Conservation (phyloP, 176 grass and related monocot genomes). For the Ensete glaucum region DNA sequence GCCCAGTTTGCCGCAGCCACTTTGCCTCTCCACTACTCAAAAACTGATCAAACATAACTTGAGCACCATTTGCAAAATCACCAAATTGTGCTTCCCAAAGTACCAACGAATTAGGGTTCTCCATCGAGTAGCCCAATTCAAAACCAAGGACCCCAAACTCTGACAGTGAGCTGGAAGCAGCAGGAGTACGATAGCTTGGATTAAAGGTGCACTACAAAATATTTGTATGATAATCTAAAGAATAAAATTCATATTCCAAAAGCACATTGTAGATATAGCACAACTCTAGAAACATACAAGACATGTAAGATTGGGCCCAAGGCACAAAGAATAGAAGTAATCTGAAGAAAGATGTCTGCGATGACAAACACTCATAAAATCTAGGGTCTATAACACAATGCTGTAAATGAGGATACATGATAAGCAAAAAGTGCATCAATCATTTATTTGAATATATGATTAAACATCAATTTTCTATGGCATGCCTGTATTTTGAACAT, state of each 20-base stretch:
- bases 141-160: constrained; percentile 97
- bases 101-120: constrained; percentile 91
- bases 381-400: too few relatives aligned
- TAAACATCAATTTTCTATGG: too few relatives aligned
- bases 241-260: too few relatives aligned
- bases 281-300: background rate
- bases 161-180: constrained; percentile 75
- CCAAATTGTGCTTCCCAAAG: constrained; percentile 98
- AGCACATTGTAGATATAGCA: background rate
- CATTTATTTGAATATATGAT: too few relatives aligned
- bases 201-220: background rate
- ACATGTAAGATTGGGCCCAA: too few relatives aligned
- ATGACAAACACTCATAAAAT: too few relatives aligned
- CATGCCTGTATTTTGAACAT: too few relatives aligned
- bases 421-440: too few relatives aligned
- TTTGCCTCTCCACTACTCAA: constrained; percentile 92
- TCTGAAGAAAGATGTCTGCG: too few relatives aligned
- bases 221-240: background rate
- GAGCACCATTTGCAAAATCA: constrained; percentile 87
- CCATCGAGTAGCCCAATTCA: constrained; percentile 97
- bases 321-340: too few relatives aligned
- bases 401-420: too few relatives aligned
- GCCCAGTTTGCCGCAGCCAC: constrained; percentile 84
- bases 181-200: background rate
- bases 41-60: constrained; percentile 98